phyloP scores from a whole-genome alignment of 1,284 basidiomycete genomes.

The Taiwanofungus camphoratus region DNA sequence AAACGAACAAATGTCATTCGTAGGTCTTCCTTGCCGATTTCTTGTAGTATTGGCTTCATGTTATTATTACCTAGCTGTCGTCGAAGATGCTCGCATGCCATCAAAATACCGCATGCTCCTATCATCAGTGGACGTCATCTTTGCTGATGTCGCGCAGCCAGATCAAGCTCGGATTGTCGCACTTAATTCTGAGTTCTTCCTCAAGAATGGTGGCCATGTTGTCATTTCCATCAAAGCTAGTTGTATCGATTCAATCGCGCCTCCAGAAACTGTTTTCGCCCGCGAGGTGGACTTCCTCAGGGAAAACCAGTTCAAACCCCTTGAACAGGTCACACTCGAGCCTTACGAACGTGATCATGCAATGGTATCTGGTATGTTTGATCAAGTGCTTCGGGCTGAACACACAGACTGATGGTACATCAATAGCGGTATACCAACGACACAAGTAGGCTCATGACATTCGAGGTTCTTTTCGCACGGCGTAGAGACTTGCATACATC shows the following conservation, averaged over 20 bases:
- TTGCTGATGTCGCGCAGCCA: slow-evolving; percentile 97
- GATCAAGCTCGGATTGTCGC: slow-evolving; percentile 97
- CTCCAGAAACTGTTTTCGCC: slow-evolving; percentile 88
- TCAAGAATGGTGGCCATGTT: slow-evolving; percentile 90
- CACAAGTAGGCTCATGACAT: slow-evolving; percentile 27
- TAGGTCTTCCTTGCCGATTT: slow-evolving; percentile 37
- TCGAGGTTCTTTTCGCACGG: not conserved
- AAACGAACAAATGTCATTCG: slow-evolving; percentile 99
- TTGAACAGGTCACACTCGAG: slow-evolving; percentile 91
- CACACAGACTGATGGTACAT: not conserved
- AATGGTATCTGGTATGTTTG: slow-evolving; percentile 63
- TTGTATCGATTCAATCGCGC: slow-evolving; percentile 95
- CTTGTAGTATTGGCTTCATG: not conserved
- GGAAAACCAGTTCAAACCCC: slow-evolving; percentile 81
- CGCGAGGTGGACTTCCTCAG: slow-evolving; percentile 85
- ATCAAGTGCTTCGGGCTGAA: not conserved
- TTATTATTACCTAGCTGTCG: slow-evolving; percentile 64
- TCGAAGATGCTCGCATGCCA: slow-evolving; percentile 94
- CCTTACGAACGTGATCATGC: slow-evolving; percentile 81
- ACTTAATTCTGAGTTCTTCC: slow-evolving; percentile 93
- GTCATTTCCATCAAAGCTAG: slow-evolving; percentile 99
- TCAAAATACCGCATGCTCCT: slow-evolving; percentile 95
- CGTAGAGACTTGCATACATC: slow-evolving; percentile 3
- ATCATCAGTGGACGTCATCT: slow-evolving; percentile 92
- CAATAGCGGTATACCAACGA: slow-evolving; percentile 48